Base-by-base conservation (phyloP, 2,329 filamentous ascomycete species). In the Aaosphaeria arxii region DNA sequence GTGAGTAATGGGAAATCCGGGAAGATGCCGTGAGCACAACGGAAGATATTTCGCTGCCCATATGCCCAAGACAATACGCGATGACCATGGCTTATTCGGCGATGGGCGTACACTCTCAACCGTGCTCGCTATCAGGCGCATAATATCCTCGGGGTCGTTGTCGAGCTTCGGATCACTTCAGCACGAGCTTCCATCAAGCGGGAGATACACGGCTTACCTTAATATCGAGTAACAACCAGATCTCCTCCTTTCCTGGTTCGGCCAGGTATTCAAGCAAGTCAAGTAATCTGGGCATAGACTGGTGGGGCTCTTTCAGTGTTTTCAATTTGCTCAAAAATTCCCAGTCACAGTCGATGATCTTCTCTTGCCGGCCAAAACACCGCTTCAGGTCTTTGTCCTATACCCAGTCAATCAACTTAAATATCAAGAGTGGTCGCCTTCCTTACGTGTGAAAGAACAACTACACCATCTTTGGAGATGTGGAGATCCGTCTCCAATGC, bases 401-500 rank as follows among this genome's bases (percentile, higher is more conserved):
- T 11, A 9, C 2, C 43, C 32, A 7, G 40, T 62, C 38, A 59
- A 54, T 48, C 9, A 11, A 39, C 3, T 3, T 38, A 40, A 28
- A 13, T 29, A 7, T 7, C 28, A 30, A 35, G n/a, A 30, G 7
- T 30, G 24, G 7, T 36, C 33, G 33, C 6, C 30, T 33, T 17
- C 63, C 77, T 67, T 71, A 89, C 87, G 75, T 95, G 91, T 41
- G 87, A 89, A 38, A 97, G 73, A 7, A 97, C 89, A 1, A 95
- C 87, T 0, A 95, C 85, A 5, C 86, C 85, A 62, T 97, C 92
- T 52, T 80, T 83, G 11, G 89, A 86, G 32, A 96, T 72, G 66
- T 95, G 91, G 6, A 96, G 71, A 62, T 97, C 92, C 13, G 90
- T 95, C 74, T 97, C 92, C 30, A 97, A 75, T 0, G 87, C 92